Conservation (phyloP, 2,329 filamentous ascomycete species). For the Rutstroemia sp. region DNA sequence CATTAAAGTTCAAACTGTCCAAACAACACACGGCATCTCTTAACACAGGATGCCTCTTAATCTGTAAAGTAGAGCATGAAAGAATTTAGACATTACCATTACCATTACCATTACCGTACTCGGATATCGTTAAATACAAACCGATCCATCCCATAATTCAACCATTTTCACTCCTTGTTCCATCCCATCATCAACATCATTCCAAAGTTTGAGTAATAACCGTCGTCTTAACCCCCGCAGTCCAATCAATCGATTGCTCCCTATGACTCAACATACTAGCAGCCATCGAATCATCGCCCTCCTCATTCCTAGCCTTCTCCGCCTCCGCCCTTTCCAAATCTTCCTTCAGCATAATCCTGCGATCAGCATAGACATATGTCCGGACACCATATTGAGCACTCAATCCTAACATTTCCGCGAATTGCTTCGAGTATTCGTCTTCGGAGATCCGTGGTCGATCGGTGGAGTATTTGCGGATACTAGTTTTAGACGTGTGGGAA, state of each 20-base stretch:
- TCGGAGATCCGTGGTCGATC: background rate
- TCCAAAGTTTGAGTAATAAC: slow-evolving; percentile 3
- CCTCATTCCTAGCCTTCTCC: background rate
- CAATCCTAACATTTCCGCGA: slow-evolving; percentile 4
- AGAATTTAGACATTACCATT: background rate
- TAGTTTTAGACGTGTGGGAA: background rate
- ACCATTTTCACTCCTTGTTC: background rate
- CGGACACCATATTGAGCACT: background rate
- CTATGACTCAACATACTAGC: background rate
- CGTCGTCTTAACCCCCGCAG: background rate
- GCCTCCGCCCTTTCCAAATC: background rate
- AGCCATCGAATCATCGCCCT: slow-evolving; percentile 1
- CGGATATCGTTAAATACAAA: too few species aligned
- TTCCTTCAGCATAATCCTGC: background rate
- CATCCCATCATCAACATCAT: background rate
- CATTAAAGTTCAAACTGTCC: too few species aligned
- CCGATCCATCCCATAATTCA: too few species aligned
- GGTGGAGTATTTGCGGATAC: background rate
- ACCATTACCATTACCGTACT: background rate
- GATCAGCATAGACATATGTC: slow-evolving; percentile 6
- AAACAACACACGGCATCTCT: too few species aligned
- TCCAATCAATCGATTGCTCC: background rate
- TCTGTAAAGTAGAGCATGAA: background rate
- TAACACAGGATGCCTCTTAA: too few species aligned
- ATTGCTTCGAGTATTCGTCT: slow-evolving; percentile 1